These are phyloP conservation scores for Fremontodendron californicum DNA, from an alignment of 345 rosid genomes.

Conservation along the genomic window DNA sequence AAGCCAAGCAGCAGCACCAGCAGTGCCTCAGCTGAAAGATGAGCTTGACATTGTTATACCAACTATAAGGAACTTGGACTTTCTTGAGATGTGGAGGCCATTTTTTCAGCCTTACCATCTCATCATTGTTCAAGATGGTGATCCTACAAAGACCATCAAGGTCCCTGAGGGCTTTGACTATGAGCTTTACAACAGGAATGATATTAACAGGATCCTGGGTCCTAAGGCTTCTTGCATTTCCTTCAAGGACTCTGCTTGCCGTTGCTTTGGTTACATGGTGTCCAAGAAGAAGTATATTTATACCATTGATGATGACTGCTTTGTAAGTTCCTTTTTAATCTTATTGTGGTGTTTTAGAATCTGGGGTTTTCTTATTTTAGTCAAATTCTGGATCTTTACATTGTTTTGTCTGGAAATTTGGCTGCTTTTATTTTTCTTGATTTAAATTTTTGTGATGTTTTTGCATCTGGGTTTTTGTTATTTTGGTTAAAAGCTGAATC, in stretches of 20 bases:
- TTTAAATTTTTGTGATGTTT: neutral
- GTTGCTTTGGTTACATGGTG: constrained; percentile 96
- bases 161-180: constrained; percentile 93
- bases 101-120: constrained; percentile 90
- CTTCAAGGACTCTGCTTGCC: constrained; percentile 94
- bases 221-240: constrained; percentile 96
- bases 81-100: constrained; percentile 99
- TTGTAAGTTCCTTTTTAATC: constrained; percentile 45
- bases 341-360: neutral
- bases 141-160: constrained; percentile 70
- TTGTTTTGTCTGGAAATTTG: neutral
- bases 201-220: constrained; percentile 77
- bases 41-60: constrained; percentile 96
- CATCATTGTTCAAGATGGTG: constrained; percentile 96
- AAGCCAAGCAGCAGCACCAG: constrained; percentile 32
- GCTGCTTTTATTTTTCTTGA: neutral
- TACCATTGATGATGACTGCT: constrained; percentile 98
- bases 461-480: neutral
- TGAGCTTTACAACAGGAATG: constrained; percentile 90
- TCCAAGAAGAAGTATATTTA: constrained; percentile 96
- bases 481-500: neutral
- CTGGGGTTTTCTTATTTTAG: neutral
- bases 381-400: constrained; percentile 18
- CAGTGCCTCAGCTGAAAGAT: constrained; percentile 53
- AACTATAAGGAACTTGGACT: constrained; percentile 86